A percentile compares a stretch with the other conserved stretches of the same genome.
Conservation (phyloP, 1,139 yeast species). For the Sugiyamaella castrensis region DNA sequence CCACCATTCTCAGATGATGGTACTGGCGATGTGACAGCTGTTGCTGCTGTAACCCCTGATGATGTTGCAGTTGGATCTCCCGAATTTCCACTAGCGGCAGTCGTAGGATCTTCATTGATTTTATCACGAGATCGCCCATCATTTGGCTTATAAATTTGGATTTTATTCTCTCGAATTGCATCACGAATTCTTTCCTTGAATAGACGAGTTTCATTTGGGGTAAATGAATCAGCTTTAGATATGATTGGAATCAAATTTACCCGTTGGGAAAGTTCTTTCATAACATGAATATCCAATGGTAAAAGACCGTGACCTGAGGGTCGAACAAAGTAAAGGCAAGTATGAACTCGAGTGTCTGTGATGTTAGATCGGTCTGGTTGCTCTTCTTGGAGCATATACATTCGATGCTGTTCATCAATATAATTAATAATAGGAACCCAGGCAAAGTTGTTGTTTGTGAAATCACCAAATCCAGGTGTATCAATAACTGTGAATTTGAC, state of each 20-base stretch:
- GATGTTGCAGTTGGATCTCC: background rate
- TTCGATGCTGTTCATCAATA: constrained; percentile 59
- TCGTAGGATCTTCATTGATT: background rate
- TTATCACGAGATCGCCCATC: background rate
- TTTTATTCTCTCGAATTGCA: constrained; percentile 48
- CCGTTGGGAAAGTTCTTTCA: constrained; percentile 61
- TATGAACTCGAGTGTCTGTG: constrained; percentile 65
- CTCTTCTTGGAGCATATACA: constrained; percentile 60
- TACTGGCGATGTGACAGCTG: background rate
- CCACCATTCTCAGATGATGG: background rate
- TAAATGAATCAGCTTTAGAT: constrained; percentile 70
- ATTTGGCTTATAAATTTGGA: constrained; percentile 53
- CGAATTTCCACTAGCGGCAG: background rate
- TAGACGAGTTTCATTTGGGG: constrained; percentile 36
- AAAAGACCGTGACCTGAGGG: constrained; percentile 55
- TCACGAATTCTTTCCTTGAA: constrained; percentile 48
- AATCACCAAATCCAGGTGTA: constrained; percentile 81
- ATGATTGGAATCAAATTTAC: constrained; percentile 77
- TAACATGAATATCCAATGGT: constrained; percentile 61
- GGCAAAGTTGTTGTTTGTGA: constrained; percentile 53
- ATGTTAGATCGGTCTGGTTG: constrained; percentile 59
- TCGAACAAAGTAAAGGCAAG: constrained; percentile 66
- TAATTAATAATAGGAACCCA: constrained; percentile 60
- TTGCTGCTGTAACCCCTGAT: background rate
- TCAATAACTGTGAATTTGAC: constrained; percentile 56